phyloP scores from a whole-genome alignment of 1,284 basidiomycete species.

The Mycena citricolor region DNA sequence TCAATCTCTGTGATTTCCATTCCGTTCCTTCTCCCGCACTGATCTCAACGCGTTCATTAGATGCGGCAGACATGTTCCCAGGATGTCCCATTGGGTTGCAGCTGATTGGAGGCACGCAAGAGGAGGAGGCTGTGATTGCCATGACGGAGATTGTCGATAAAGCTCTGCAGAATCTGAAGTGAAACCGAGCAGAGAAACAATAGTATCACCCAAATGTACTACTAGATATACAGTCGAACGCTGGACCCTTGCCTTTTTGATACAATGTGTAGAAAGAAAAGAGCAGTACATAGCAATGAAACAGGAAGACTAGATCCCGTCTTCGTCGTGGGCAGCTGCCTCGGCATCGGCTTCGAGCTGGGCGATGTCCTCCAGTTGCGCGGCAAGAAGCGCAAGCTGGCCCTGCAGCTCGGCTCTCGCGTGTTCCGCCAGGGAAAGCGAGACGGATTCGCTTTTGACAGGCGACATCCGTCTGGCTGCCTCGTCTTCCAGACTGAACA shows the following conservation, averaged over 20 bases:
- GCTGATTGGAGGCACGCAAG: conserved; percentile 60
- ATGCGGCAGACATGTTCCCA: conserved; percentile 55
- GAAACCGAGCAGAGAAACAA: neutral
- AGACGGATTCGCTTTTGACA: conserved; percentile 17
- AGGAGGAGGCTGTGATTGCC: conserved; percentile 62
- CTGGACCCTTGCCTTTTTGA: no score
- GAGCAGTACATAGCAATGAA: no score
- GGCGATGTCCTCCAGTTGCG: conserved; percentile 32
- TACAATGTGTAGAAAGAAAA: no score
- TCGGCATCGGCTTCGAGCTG: no score
- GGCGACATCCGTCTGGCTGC: conserved; percentile 14
- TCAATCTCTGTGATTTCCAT: conserved; percentile 50
- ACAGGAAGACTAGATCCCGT: no score
- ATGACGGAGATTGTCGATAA: conserved; percentile 53
- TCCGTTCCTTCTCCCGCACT: neutral
- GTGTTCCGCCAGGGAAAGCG: conserved; percentile 20
- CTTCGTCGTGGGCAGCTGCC: no score
- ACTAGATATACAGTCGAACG: no score
- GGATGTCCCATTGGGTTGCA: conserved; percentile 69
- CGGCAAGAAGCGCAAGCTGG: conserved; percentile 31
- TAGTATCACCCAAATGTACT: no score
- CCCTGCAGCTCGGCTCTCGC: conserved; percentile 50
- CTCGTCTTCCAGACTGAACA: conserved; percentile 41
- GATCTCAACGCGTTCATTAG: conserved; percentile 37
- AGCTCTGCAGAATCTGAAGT: conserved; percentile 34